Base-by-base conservation (phyloP, 75 land plant genomes). In the Picea glauca region DNA sequence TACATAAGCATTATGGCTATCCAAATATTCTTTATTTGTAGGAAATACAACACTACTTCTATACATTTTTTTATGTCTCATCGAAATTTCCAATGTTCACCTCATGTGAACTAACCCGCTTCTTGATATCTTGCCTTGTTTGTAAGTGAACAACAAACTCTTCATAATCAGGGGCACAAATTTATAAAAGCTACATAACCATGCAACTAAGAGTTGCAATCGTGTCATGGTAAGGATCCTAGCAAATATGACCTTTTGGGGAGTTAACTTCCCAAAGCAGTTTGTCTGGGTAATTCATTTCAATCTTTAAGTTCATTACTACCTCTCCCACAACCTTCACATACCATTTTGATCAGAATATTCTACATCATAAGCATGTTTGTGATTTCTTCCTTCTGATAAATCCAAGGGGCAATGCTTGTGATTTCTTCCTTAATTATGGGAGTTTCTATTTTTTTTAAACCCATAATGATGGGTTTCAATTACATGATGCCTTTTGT, bases 221-320 rank as follows among this genome's bases (percentile, higher is more conserved):
- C 13, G 98, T 93, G 80, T 98, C 99, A 80, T 87, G 91, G 83
- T 96, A 98, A 31, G 98, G 90, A 38, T 88, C 85, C 68, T 94
- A 38, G 46, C 81, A 67, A 32, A 95, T 72, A 74, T 91, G 91
- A 72, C 86, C 87, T 56, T 91, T 87, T 21, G 86, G 81, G 78
- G 91, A 93, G 23, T 86, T 90, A 43, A 98, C 63, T 80, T 95
- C 91, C 98, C 98, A 98, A 15, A 67, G 78, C 33, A 78, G 80
- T 18, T 82, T 83, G 58, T 84, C 86, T 31, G 80, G 72, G 68
- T 83, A 80, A 72, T 88, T 87, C 40, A 85, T 87, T 78, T 85
- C 85, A 58, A 98, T 60, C 58, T 85, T 62, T n/a, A 83, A 91
- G 78, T 88, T 90, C 85, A 95, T 58, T n/a, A 88, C 78, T 72